These are phyloP conservation scores for Acanthochlamys bracteata DNA, from an alignment of 106 monocot genomes.

Conservation along the genomic window DNA sequence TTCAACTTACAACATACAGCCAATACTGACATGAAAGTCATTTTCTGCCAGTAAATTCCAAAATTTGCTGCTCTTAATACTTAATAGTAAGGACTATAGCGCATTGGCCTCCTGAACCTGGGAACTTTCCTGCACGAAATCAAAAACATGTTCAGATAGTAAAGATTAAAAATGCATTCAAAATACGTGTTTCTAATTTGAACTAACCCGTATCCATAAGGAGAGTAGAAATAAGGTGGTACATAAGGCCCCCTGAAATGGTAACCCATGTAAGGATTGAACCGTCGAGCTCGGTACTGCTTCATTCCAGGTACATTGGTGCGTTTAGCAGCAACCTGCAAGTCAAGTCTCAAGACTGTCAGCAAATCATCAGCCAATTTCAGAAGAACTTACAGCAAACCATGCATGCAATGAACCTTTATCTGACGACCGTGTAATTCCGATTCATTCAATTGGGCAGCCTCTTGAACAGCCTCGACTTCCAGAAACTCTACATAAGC, in stretches of 20 bases:
- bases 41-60: background rate
- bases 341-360: too few species aligned
- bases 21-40: background rate
- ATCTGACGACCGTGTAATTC: constrained; percentile 88
- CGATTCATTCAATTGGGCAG: constrained; percentile 75
- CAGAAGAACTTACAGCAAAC: too few species aligned
- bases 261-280: constrained; percentile 51
- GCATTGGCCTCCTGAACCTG: constrained; percentile 9
- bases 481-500: constrained; percentile 89
- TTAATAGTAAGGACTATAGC: constrained; percentile 6
- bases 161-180: background rate
- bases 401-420: constrained; percentile 30
- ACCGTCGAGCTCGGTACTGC: constrained; percentile 50
- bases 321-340: constrained; percentile 59
- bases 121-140: constrained; percentile 7
- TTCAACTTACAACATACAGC: too few species aligned
- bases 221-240: constrained; percentile 30
- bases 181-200: background rate
- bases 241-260: constrained; percentile 38
- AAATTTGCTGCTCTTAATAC: background rate
- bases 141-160: background rate
- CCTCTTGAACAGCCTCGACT: constrained; percentile 76
- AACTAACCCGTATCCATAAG: constrained; percentile 69
- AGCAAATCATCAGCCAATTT: too few species aligned
- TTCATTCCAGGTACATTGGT: constrained; percentile 83